Percentiles rank a stretch among this genome's conserved stretches.
Conservation (phyloP, 306 rosid genomes). For the Canavalia ensiformis region DNA sequence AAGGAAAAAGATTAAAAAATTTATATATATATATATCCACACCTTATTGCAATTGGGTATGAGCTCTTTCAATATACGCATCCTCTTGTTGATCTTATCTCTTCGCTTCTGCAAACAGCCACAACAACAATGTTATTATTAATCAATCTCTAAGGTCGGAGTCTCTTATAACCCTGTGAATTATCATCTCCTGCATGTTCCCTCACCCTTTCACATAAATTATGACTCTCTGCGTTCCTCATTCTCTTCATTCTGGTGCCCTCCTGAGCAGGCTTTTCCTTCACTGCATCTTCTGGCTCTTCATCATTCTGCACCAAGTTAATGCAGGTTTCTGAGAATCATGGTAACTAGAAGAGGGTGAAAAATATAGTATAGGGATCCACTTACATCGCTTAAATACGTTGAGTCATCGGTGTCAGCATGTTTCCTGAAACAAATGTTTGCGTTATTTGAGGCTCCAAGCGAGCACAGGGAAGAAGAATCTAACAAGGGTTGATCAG, state of each 20-base stretch:
- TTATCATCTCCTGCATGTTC: neutral
- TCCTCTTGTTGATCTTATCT: constrained; percentile 58
- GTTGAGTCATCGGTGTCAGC: constrained; percentile 45
- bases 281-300: constrained; percentile 41
- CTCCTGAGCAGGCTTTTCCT: constrained; percentile 42
- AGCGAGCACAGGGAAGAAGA: constrained; percentile 55
- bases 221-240: constrained; percentile 51
- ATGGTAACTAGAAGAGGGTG: neutral
- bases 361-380: neutral
- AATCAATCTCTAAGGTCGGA: neutral
- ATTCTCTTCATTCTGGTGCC: constrained; percentile 50
- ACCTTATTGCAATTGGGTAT: constrained; percentile 67
- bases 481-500: constrained; percentile 33
- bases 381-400: constrained; percentile 48
- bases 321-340: constrained; percentile 33
- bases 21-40: neutral
- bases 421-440: constrained; percentile 29
- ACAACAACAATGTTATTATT: neutral
- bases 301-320: constrained; percentile 53
- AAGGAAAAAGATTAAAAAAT: neutral
- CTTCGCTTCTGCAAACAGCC: constrained; percentile 59
- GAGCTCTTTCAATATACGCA: constrained; percentile 56
- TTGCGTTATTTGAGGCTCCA: constrained; percentile 51
- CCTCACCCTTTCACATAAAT: constrained; percentile 58
- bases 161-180: neutral